Percentiles rank a stretch among this genome's conserved stretches.
Evolutionary conservation across 2,329 filamentous ascomycete genomes (phyloP).

Genomic region (Botrytis squamosa): DNA sequence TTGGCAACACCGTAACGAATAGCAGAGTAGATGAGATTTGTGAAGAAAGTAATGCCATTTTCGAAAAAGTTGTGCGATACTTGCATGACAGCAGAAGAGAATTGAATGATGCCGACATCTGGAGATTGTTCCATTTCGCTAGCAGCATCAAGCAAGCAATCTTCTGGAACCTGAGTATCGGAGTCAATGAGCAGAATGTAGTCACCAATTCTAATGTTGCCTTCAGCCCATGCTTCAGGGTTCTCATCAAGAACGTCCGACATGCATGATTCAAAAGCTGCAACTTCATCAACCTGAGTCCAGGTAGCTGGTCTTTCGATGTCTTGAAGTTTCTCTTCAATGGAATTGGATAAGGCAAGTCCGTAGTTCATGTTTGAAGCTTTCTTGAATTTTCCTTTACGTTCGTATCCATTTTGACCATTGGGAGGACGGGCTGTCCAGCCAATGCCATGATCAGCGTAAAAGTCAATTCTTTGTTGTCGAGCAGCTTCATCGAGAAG

Average conservation of each 20-base stretch:
- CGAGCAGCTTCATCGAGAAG: conserved; percentile 62
- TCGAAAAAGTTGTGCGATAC: conserved; percentile 72
- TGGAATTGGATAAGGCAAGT: conserved; percentile 43
- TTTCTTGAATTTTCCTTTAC: conserved; percentile 55
- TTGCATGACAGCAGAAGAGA: conserved; percentile 74
- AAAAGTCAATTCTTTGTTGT: conserved; percentile 63
- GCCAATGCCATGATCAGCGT: conserved; percentile 66
- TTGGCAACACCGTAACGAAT: conserved; percentile 69
- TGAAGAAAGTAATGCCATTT: conserved; percentile 73
- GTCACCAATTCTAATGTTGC: conserved; percentile 59
- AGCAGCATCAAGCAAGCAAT: conserved; percentile 68
- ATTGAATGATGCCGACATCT: conserved; percentile 71
- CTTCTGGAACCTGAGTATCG: conserved; percentile 64
- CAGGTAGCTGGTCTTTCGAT: conserved; percentile 2
- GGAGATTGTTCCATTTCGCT: conserved; percentile 71
- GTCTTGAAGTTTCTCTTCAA: conserved; percentile 19
- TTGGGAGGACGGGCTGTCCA: conserved; percentile 68
- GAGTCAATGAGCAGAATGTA: conserved; percentile 67
- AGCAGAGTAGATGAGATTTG: conserved; percentile 71
- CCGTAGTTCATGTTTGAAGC: conserved; percentile 73
- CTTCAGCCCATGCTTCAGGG: conserved; percentile 56
- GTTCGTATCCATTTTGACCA: conserved; percentile 56
- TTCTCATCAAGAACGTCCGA: conserved; percentile 50
- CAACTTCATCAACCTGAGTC: conserved; percentile 43
- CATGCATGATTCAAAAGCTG: conserved; percentile 48